Evolutionary conservation across 2,329 filamentous ascomycete species (phyloP).

Genomic region (Ophiocordyceps camponoti-floridani): DNA sequence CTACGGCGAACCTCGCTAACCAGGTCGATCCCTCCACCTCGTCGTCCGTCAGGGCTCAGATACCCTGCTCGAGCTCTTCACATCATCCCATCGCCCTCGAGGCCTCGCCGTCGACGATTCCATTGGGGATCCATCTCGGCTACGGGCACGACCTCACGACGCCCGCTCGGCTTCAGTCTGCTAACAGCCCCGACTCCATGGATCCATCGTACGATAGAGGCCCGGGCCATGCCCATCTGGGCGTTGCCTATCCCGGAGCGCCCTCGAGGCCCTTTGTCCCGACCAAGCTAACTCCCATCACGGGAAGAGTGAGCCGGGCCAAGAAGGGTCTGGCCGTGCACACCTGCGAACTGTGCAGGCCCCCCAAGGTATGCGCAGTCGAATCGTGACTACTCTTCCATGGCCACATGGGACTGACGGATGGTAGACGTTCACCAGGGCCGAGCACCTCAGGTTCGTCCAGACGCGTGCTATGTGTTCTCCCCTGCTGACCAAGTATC

Average conservation of each 20-base stretch:
- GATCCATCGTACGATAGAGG: constrained; percentile 17
- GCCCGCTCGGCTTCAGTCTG: constrained; percentile 21
- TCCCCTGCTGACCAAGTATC: constrained; percentile 7
- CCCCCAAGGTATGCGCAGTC: constrained; percentile 24
- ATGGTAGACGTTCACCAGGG: constrained; percentile 39
- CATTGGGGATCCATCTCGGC: constrained; percentile 5
- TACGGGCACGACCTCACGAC: constrained; percentile 7
- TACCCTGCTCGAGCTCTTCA: constrained; percentile 7
- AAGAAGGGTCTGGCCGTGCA: constrained; percentile 43
- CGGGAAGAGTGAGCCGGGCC: constrained; percentile 35
- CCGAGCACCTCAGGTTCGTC: constrained; percentile 40
- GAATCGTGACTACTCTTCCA: neutral
- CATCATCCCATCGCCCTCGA: constrained; percentile 9
- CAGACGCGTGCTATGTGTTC: neutral
- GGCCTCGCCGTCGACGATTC: constrained; percentile 7
- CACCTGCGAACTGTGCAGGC: constrained; percentile 31
- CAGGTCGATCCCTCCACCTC: constrained; percentile 13
- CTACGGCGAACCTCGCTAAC: constrained; percentile 21
- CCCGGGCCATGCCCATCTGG: constrained; percentile 6
- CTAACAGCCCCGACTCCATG: constrained; percentile 30
- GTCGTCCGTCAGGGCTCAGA: constrained; percentile 14
- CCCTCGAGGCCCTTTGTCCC: constrained; percentile 23
- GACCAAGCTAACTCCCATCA: constrained; percentile 35
- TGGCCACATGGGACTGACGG: neutral
- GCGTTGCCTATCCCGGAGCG: constrained; percentile 9